Percentiles rank a stretch among this genome's conserved stretches.
Conservation (phyloP, 345 rosid species). For the Dipteronia sinensis region DNA sequence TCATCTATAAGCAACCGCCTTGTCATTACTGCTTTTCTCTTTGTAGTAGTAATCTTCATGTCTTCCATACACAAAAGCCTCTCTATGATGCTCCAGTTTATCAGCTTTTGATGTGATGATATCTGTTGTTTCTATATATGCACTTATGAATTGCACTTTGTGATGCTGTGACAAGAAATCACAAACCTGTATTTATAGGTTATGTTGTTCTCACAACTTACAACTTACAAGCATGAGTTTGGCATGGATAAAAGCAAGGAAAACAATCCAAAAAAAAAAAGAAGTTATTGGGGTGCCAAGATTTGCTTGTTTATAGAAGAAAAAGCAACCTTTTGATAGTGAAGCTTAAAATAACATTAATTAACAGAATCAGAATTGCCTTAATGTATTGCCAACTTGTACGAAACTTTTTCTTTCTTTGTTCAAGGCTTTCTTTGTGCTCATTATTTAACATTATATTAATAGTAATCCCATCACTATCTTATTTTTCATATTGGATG, state of each 20-base stretch:
- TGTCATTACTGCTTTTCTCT: constrained; percentile 1
- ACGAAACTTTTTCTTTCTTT: neutral
- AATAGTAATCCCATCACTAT: neutral
- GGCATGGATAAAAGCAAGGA: neutral
- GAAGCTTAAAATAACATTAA: neutral
- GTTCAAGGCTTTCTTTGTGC: too few species aligned
- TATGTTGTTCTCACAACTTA: neutral
- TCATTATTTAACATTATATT: too few species aligned
- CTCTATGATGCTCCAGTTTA: neutral
- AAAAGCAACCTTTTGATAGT: constrained; percentile 6
- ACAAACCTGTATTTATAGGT: neutral
- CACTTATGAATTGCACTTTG: neutral
- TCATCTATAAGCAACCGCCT: neutral
- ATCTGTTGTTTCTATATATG: constrained; percentile 1
- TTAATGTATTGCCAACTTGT: neutral
- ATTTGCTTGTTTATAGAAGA: neutral
- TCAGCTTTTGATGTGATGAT: neutral
- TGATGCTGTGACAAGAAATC: neutral
- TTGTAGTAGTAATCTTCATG: neutral
- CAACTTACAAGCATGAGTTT: constrained; percentile 10
- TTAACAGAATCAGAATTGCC: too few species aligned
- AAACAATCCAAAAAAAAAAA: neutral
- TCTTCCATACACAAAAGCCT: neutral
- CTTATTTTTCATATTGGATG: neutral
- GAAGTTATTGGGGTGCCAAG: neutral